phyloP scores from a whole-genome alignment of 2,329 filamentous ascomycete genomes.

The Talaromyces atroroseus region DNA sequence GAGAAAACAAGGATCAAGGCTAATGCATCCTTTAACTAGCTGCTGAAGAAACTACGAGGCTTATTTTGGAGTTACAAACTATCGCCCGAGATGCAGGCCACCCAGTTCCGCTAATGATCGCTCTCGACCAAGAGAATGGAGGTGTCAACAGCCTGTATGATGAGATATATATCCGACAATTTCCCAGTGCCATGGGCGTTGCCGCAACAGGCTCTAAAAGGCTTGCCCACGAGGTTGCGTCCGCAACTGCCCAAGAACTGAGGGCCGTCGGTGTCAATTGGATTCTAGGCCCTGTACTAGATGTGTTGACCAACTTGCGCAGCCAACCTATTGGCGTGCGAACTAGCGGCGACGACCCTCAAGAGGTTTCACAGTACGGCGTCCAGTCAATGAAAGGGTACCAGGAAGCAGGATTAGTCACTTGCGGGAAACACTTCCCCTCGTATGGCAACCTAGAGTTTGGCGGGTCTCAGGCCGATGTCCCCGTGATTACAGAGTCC shows the following conservation, averaged over 20 bases:
- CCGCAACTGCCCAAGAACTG: conserved; percentile 88
- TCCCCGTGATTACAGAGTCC: conserved; percentile 93
- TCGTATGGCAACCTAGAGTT: conserved; percentile 95
- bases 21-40: conserved; percentile 51
- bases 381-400: conserved; percentile 89
- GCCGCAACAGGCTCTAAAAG: conserved; percentile 85
- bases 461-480: conserved; percentile 80
- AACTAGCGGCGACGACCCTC: conserved; percentile 85
- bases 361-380: conserved; percentile 88
- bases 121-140: conserved; percentile 94
- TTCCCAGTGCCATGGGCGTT: conserved; percentile 93
- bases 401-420: conserved; percentile 81
- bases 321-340: conserved; percentile 88
- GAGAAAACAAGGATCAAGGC: not conserved
- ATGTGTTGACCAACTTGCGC: conserved; percentile 87
- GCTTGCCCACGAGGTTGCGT: conserved; percentile 82
- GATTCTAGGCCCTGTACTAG: conserved; percentile 87
- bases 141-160: conserved; percentile 96
- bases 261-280: conserved; percentile 91
- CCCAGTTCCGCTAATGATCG: conserved; percentile 81
- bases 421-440: conserved; percentile 93
- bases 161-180: conserved; percentile 91
- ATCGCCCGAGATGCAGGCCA: conserved; percentile 89
- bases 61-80: conserved; percentile 87
- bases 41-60: conserved; percentile 78